Percentiles rank a stretch among this genome's conserved stretches.
phyloP scores from a whole-genome alignment of 2,329 filamentous ascomycete genomes.

The Nothophaeocryptopus gaeumannii region DNA sequence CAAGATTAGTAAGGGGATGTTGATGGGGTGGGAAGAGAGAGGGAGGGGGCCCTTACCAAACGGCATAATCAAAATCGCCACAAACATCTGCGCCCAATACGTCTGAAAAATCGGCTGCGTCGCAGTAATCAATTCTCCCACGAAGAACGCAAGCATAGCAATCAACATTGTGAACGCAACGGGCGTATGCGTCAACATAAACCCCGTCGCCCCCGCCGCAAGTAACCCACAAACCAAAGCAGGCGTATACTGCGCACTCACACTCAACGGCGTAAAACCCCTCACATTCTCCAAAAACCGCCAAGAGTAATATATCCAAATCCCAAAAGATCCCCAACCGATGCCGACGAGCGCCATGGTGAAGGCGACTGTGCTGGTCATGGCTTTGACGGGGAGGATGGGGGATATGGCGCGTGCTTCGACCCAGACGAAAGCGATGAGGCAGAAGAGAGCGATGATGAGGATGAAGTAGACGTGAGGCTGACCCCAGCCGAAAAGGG shows the following conservation, averaged over 20 bases:
- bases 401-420: conserved; percentile 27
- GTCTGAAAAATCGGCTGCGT: conserved; percentile 35
- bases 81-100: conserved; percentile 41
- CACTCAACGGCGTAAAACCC: conserved; percentile 32
- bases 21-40: background rate
- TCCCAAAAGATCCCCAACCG: conserved; percentile 35
- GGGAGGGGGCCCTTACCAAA: conserved; percentile 10
- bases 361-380: conserved; percentile 27
- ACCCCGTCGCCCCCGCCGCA: conserved; percentile 37
- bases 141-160: conserved; percentile 36
- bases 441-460: conserved; percentile 30
- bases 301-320: conserved; percentile 36
- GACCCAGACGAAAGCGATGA: conserved; percentile 31
- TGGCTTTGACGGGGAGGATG: conserved; percentile 27
- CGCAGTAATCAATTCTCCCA: conserved; percentile 33
- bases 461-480: conserved; percentile 32
- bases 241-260: conserved; percentile 36
- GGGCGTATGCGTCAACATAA: conserved; percentile 39
- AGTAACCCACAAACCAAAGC: conserved; percentile 36
- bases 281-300: conserved; percentile 36
- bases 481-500: conserved; percentile 33
- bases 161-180: conserved; percentile 39
- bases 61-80: conserved; percentile 31
- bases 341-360: conserved; percentile 31
- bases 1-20: too few relatives aligned